Percentiles rank a stretch among this genome's conserved stretches.
Conservation (phyloP, 148 eudicot genomes). For the Rhododendron simsii region DNA sequence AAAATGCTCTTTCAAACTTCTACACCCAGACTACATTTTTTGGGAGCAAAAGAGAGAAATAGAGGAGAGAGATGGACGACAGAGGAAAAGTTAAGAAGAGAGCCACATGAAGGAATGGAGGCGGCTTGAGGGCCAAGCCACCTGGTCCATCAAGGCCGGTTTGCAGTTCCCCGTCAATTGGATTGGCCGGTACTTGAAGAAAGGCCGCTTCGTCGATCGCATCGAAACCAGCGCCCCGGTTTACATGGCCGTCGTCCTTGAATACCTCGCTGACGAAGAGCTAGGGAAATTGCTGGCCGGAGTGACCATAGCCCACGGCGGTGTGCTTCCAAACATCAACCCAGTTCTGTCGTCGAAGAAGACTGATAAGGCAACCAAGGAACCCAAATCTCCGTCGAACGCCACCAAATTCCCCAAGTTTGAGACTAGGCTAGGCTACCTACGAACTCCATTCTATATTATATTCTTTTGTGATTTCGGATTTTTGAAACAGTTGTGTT, state of each 20-base stretch:
- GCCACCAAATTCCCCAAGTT: slow-evolving; percentile 38
- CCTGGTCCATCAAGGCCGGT: slow-evolving; percentile 30
- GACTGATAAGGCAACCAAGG: slow-evolving; percentile 35
- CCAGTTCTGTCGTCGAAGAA: slow-evolving; percentile 55
- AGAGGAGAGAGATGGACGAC: slow-evolving; percentile 33
- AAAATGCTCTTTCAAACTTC: neutral
- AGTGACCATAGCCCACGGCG: slow-evolving; percentile 73
- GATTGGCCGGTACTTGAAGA: too few species aligned
- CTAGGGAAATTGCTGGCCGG: slow-evolving; percentile 48
- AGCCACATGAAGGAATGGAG: slow-evolving; percentile 52
- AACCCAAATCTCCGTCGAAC: slow-evolving; percentile 46
- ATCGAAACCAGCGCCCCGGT: too few species aligned
- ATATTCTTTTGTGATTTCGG: too few species aligned
- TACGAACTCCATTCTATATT: too few species aligned
- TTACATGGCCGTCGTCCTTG: too few species aligned
- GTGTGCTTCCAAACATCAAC: slow-evolving; percentile 63
- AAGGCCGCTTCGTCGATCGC: too few species aligned
- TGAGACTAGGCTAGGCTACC: neutral
- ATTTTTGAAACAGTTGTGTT: too few species aligned
- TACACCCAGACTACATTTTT: neutral
- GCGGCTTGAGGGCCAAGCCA: slow-evolving; percentile 59
- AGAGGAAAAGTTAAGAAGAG: slow-evolving; percentile 55
- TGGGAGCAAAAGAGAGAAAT: neutral
- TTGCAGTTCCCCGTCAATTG: too few species aligned
- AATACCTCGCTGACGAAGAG: slow-evolving; percentile 37